Base-by-base conservation (phyloP, 192 early-diverging fungal species). In the Geranomyces michiganensis region DNA sequence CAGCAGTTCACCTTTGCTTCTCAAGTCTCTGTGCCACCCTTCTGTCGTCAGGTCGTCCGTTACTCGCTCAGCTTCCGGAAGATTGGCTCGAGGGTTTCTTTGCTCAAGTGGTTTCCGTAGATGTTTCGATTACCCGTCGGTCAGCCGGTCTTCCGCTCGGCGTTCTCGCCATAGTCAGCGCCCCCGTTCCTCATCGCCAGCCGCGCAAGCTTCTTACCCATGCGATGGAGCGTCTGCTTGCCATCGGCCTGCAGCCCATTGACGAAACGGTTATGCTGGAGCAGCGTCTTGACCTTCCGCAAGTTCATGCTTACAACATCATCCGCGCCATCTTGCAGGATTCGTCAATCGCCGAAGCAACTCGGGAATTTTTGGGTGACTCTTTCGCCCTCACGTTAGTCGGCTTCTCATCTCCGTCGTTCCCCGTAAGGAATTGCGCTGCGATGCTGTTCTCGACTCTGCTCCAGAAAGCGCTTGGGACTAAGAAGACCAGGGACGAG, bases 241-340 rank as follows among this genome's bases (percentile, higher is more conserved):
- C 78, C 7, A 82, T 95, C 53, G 91, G 87, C 12, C 70, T 46
- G 41, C n/a, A 48, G 17, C 32, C 60, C 13, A 49, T 85, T 5
- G 84, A 80, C 64, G 80, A 79, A 9, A 29, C 17, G 29, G 29
- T 33, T 9, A 32, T 33, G 58, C 31, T 60, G 15, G 82, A 94
- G 56, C 83, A 90, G 45, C 85, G 84, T 0, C 82, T 90, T 19
- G 94, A 96, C 76, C 76, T 94, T 53, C 92, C 92, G 4, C 94
- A 96, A 76, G 94, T 98, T 1, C 96, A 98, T 74, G 92, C 93
- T 12, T 92, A 91, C 76, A 98, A 96, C 67, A 91, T 96, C 65
- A 76, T 96, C 64, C 86, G 93, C 45, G 84, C 84, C 1, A 82
- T 98, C 47, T 87, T 98, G 47, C 88, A 88, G 79, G 94, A 96